Base-by-base conservation (phyloP, 306 rosid genomes). In the Prunus fruticosa region DNA sequence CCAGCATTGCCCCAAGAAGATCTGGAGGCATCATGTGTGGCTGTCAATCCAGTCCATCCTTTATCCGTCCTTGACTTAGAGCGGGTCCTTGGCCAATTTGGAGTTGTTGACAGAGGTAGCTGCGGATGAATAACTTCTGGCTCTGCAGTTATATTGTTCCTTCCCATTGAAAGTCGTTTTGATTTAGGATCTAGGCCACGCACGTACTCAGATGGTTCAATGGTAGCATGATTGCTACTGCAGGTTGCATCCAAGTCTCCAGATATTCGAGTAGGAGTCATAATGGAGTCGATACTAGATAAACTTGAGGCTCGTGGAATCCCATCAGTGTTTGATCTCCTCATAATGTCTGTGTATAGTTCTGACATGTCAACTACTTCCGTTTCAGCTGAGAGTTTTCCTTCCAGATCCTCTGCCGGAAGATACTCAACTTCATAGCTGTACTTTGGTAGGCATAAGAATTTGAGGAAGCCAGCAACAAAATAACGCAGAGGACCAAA, bases 21-120 rank as follows among this genome's bases (percentile, higher is more conserved):
- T 87, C 96, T 88, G 34, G 94, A 87, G 72, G 83, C 70, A 75
- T 94, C 97, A 68, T 90, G 89, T 69, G 95, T 88, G 74, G 91
- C 88, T 76, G 94, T 90, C 88, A 91, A 76, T 76, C 97, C 97
- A 72, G 89, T 74, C 97, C 97, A 95, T 80, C 89, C 96, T 81
- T 88, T 95, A 76, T 95, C 99, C 43, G 93, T 83, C 89, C 89
- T 90, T 3, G 97, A 92, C 87, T 92, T 95, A 11, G 97, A 95
- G 79, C 99, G 82, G 78, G 99, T 91, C 79, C 99, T 90, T 64
- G 99, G 97, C 98, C 98, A 90, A 79, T 95, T 95, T 75, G 99
- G 97, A 73, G 99, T 92, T 43, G 96, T 75, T 76, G 99, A 95
- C 50, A 92, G 93, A 64, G 99, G 97, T 65, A 85, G 81, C 76